Evolutionary conservation across 2,329 filamentous ascomycete species (phyloP).

Genomic region (Cladosporium colombiae): DNA sequence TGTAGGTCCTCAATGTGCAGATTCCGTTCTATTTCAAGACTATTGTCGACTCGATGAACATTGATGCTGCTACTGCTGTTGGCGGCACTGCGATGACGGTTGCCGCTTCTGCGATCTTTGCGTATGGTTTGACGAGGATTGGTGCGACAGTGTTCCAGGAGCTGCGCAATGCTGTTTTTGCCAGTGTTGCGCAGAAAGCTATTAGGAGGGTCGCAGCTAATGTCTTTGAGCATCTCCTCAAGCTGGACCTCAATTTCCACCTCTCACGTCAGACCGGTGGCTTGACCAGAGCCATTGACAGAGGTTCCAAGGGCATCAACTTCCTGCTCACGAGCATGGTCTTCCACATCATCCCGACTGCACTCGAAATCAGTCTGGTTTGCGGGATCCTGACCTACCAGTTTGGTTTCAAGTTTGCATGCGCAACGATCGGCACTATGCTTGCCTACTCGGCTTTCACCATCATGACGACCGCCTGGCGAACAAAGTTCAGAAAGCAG

Average conservation of each 20-base stretch:
- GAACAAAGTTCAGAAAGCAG: constrained; percentile 92
- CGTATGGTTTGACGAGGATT: constrained; percentile 83
- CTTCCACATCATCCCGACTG: constrained; percentile 92
- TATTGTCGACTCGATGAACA: constrained; percentile 97
- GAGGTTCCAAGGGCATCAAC: constrained; percentile 97
- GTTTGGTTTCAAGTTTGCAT: constrained; percentile 88
- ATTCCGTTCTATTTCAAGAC: constrained; percentile 99
- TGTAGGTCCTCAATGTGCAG: constrained; percentile 81
- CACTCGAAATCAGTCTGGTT: constrained; percentile 90
- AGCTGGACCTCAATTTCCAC: constrained; percentile 90
- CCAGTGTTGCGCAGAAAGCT: constrained; percentile 93
- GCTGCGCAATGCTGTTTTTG: constrained; percentile 92
- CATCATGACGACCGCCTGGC: constrained; percentile 93
- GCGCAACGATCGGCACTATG: constrained; percentile 90
- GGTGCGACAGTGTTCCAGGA: constrained; percentile 90
- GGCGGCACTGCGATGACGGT: constrained; percentile 89
- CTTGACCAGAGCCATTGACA: constrained; percentile 88
- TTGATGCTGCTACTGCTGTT: constrained; percentile 74
- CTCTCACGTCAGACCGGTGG: constrained; percentile 92
- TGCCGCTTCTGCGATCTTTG: constrained; percentile 89
- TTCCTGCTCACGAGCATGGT: constrained; percentile 98
- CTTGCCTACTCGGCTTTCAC: constrained; percentile 93
- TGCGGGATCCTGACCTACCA: constrained; percentile 96
- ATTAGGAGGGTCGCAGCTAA: constrained; percentile 88
- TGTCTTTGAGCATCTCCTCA: constrained; percentile 87